Percentiles rank a stretch among this genome's conserved stretches.
phyloP scores from a whole-genome alignment of 148 eudicot species.

The Chenopodium album region DNA sequence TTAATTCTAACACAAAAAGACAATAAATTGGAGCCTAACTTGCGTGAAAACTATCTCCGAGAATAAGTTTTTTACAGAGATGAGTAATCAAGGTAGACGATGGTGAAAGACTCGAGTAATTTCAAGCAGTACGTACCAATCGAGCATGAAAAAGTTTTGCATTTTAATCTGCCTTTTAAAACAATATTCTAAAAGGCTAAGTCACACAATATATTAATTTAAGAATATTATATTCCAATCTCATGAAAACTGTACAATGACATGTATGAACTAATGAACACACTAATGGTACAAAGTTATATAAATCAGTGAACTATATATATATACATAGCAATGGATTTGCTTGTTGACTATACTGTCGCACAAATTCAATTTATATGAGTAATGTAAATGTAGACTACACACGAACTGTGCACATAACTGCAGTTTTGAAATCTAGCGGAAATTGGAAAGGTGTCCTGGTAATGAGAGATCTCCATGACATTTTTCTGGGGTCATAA shows the following conservation, averaged over 20 bases:
- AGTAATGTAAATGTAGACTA: slow-evolving; percentile 24
- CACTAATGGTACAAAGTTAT: background rate
- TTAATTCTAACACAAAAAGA: too few relatives aligned
- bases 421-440: slow-evolving; percentile 69
- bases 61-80: too few relatives aligned
- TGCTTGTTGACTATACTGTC: background rate
- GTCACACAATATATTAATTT: too few relatives aligned
- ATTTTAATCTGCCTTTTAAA: too few relatives aligned
- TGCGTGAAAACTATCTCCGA: too few relatives aligned
- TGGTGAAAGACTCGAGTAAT: too few relatives aligned
- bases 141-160: too few relatives aligned
- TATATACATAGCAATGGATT: background rate
- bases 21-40: too few relatives aligned
- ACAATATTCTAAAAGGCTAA: too few relatives aligned
- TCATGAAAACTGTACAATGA: background rate
- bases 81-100: too few relatives aligned
- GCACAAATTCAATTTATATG: background rate
- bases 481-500: slow-evolving; percentile 59
- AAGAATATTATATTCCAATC: background rate
- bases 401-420: slow-evolving; percentile 70
- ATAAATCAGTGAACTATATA: background rate
- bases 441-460: slow-evolving; percentile 56
- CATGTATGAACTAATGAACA: background rate
- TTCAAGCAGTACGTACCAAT: too few relatives aligned
- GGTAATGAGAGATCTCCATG: slow-evolving; percentile 71